Evolutionary conservation across 78 protist genomes (phyloP).

Genomic region (Guillardia theta): DNA sequence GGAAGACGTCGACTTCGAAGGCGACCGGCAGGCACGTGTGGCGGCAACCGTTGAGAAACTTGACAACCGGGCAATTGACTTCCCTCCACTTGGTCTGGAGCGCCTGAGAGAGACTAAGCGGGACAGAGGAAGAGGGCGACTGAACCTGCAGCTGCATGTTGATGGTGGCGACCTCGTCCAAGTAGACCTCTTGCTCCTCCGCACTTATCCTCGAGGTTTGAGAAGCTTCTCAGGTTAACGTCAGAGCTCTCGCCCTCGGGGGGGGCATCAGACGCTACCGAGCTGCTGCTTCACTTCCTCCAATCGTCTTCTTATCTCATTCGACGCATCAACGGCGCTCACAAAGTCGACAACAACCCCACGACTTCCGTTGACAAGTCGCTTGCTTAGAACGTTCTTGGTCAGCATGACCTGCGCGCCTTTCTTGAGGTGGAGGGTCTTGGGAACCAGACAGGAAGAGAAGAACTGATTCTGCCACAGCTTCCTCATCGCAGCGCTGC

Average conservation of each 20-base stretch:
- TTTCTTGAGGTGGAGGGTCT: no score
- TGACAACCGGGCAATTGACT: neutral
- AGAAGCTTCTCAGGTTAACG: neutral
- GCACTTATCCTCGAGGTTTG: no score
- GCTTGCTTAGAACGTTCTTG: neutral
- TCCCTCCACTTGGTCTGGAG: neutral
- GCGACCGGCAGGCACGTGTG: neutral
- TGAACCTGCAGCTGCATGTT: no score
- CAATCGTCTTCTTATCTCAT: neutral
- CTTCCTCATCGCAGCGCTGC: neutral
- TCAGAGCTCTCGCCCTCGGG: neutral
- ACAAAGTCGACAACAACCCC: constrained; percentile 64
- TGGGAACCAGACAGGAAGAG: no score
- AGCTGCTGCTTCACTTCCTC: neutral
- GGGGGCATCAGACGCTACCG: neutral
- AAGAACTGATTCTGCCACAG: neutral
- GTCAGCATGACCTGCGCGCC: constrained; percentile 74
- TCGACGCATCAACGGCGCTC: neutral
- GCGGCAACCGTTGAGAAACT: neutral
- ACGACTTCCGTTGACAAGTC: constrained; percentile 75
- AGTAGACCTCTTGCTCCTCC: no score
- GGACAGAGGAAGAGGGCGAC: no score
- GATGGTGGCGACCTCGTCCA: no score
- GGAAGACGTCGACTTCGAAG: neutral
- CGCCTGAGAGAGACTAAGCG: no score